Conservation (phyloP, 306 rosid species). For the Trifolium fragiferum region DNA sequence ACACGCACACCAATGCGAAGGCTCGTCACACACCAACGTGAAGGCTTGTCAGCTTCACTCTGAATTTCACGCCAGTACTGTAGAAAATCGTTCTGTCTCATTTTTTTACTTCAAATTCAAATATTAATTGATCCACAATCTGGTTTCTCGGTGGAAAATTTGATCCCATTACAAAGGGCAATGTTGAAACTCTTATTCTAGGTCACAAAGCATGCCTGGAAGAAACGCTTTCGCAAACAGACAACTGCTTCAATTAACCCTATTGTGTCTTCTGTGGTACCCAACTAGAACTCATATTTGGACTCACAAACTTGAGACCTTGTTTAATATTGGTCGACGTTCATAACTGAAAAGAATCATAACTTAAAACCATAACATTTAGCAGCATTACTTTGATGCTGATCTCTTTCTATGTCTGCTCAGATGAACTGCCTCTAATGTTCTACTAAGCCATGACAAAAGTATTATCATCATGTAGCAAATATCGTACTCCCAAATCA, state of each 20-base stretch:
- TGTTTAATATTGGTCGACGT: background rate
- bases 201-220: background rate
- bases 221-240: background rate
- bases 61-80: background rate
- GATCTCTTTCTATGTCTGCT: slow-evolving; percentile 9
- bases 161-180: too few relatives aligned
- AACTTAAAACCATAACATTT: slow-evolving; percentile 2
- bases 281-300: background rate
- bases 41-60: background rate
- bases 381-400: slow-evolving; percentile 4
- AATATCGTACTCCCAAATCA: slow-evolving; percentile 34
- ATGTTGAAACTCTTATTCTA: background rate
- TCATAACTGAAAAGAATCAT: background rate
- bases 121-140: background rate
- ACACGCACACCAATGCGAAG: background rate
- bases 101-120: background rate
- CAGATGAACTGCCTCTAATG: slow-evolving; percentile 23
- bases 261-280: background rate
- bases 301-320: background rate
- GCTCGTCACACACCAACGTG: background rate
- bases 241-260: background rate
- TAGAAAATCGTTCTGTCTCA: background rate
- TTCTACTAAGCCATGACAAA: slow-evolving; percentile 21
- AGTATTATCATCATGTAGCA: slow-evolving; percentile 23
- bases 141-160: background rate